Base-by-base conservation (phyloP, 108 stramenopile genomes). In the Cyclotella baltica region DNA sequence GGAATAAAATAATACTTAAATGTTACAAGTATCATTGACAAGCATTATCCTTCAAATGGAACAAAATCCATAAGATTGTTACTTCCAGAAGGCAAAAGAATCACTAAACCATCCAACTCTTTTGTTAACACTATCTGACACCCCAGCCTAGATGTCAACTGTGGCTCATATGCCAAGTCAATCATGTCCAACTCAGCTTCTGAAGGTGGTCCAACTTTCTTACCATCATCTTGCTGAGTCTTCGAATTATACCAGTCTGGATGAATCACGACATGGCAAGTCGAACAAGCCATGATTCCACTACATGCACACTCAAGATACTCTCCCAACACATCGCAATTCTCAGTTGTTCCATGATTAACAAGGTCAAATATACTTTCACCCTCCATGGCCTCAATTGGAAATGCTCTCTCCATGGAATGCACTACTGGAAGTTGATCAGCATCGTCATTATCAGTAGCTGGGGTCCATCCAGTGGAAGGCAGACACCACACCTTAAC, bases 231-330 rank as follows among this genome's bases (percentile, higher is more conserved):
- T 23, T 28, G 23, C 9, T 5, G 25, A 6, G 34, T 38, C 25
- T 51, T 72, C 36, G 78, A 36, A 53, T 82, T 75, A 43, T 78
- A 82, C 67, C 83, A 84, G n/a, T 86, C 84, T 4, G 88, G 87
- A 70, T 90, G 83, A 22, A 93, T 75, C 23, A 86, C 85, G 4
- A 93, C 83, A 62, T 93, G 92, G 62, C 92, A 93, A 19, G 92
- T 93, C 16, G 88, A 93, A 63, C 92, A 93, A 5, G 88, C 87
- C 86, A 88, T 89, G 57, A 87, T 87, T 18, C 92, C 92, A 53
- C 86, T 84, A 65, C 92, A 93, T 1, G 87, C 88, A 36, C 92
- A 89, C 76, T 92, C 91, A n/a, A 92, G 67, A 68, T 89, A 88
- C 70, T 88, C 87, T 6, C 76, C 84, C 36, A 92, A 64, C 0